Evolutionary conservation across 2,329 filamentous ascomycete species (phyloP), one percentile per base, ranked within the genome.

Genomic region (Alternaria infectoria): DNA sequence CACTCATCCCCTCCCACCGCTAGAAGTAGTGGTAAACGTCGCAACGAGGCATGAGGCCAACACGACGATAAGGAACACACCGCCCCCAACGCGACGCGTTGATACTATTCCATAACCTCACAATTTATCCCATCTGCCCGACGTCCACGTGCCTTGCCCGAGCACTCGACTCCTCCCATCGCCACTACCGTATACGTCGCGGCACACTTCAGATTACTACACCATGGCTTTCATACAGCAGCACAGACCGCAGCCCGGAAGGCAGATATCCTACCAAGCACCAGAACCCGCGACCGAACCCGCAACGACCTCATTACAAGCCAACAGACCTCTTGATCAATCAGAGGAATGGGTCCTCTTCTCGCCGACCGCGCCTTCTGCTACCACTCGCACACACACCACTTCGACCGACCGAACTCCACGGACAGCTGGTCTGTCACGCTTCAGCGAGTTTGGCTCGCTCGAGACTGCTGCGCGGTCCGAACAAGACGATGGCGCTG

Each of bases 291-390:
- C 65, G 23, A 56, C 73, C 59, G 69, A 73, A 54, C 66, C 70
- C 59, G 69, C 69, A 50, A 66, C 72, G 40, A 59, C 64, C 62
- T 80, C 82, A 50, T 77, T 81, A 36, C 79, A 79, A 54, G 77
- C 74, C 51, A 81, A 83, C 68, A 80, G 83, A 19, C 76, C 81
- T 46, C 82, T 89, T 63, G 89, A 92, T 65, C 91, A 94, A 69
- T 91, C 92, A 12, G 91, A 96, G 80, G 95, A 97, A 87, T 99
- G 96, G 96, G 91, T 98, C 58, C 88, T 99, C 68, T 99, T 99
- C 84, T 92, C 93, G 8, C 83, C 83, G 0, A 73, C 75, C n/a
- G 77, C 80, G 10, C 70, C 74, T n/a, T 93, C 93, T 2, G 86
- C 86, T 9, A 89, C 91, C 19, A 89, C 91, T 65, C 86, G 90